Conservation (phyloP, 371 early-diverging fungal genomes). For the Mucor lusitanicus region DNA sequence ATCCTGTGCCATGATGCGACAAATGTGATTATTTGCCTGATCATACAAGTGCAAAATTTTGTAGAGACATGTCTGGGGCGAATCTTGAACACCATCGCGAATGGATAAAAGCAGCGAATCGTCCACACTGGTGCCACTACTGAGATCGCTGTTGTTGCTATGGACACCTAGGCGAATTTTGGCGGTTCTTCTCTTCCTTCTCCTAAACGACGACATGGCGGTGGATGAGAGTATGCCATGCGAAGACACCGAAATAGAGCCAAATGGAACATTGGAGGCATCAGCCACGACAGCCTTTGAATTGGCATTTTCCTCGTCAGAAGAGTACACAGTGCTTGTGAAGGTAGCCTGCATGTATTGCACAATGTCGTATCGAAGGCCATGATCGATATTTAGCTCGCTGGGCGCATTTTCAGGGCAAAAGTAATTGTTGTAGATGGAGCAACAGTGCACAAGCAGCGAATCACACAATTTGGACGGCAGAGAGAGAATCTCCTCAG, state of each 20-base stretch:
- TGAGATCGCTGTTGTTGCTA: neutral
- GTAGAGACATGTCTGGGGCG: constrained; percentile 15
- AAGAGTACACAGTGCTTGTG: neutral
- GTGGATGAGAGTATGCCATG: constrained; percentile 11
- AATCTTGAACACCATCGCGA: constrained; percentile 5
- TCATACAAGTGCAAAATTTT: constrained; percentile 53
- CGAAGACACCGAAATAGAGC: constrained; percentile 17
- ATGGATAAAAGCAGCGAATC: neutral
- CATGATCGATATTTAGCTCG: constrained; percentile 62
- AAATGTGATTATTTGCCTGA: constrained; percentile 65
- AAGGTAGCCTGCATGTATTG: constrained; percentile 30
- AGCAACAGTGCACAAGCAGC: constrained; percentile 50
- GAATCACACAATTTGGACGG: neutral
- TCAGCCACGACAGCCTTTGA: neutral
- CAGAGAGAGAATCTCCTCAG: neutral
- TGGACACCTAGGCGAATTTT: neutral
- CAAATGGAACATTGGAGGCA: constrained; percentile 19
- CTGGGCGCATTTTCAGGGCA: constrained; percentile 43
- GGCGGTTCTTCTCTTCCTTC: neutral
- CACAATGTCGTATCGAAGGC: constrained; percentile 41
- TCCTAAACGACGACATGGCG: neutral
- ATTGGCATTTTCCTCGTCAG: neutral
- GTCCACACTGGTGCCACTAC: neutral
- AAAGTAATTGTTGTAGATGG: constrained; percentile 61
- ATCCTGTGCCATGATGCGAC: constrained; percentile 73